Evolutionary conservation across 2,329 filamentous ascomycete species (phyloP).

Genomic region (Xylaria hypoxylon): DNA sequence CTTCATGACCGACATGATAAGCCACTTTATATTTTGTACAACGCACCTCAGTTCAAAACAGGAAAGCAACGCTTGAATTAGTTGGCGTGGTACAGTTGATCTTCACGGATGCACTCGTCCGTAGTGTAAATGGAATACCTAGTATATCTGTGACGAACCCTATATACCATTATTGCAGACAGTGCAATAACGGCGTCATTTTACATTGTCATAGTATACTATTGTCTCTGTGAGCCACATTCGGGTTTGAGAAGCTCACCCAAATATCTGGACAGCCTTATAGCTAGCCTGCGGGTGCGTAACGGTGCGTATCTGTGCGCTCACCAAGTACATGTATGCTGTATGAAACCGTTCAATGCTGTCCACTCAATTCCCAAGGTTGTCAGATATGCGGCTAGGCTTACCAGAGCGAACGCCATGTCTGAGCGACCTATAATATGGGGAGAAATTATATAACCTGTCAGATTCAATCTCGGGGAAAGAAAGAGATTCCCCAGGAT

Average conservation of each 20-base stretch:
- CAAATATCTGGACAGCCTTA: conserved; percentile 1
- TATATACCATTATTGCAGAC: too few relatives aligned
- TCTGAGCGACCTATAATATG: neutral
- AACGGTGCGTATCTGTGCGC: conserved; percentile 9
- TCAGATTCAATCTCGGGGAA: conserved; percentile 19
- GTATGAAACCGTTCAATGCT: conserved; percentile 8
- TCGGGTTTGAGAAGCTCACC: neutral
- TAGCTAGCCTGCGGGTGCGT: neutral
- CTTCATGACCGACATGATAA: conserved; percentile 7
- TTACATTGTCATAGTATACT: too few relatives aligned
- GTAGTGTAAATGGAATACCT: conserved; percentile 7
- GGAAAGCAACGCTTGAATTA: conserved; percentile 7
- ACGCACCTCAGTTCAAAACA: conserved; percentile 16
- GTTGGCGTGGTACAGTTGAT: conserved; percentile 10
- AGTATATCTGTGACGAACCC: too few relatives aligned
- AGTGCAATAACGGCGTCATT: too few relatives aligned
- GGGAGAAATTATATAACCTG: neutral
- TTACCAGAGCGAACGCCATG: conserved; percentile 6
- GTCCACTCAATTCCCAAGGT: conserved; percentile 1
- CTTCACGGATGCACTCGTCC: conserved; percentile 1
- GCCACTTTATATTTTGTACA: conserved; percentile 18
- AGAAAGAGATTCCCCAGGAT: conserved; percentile 1
- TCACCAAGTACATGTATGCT: neutral
- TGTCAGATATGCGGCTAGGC: conserved; percentile 6
- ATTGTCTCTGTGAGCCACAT: neutral